A percentile compares a stretch with the other conserved stretches of the same genome.
These are phyloP conservation scores for Juglanconis juglandina DNA, from an alignment of 2,329 filamentous ascomycete genomes.

Conservation along the genomic window DNA sequence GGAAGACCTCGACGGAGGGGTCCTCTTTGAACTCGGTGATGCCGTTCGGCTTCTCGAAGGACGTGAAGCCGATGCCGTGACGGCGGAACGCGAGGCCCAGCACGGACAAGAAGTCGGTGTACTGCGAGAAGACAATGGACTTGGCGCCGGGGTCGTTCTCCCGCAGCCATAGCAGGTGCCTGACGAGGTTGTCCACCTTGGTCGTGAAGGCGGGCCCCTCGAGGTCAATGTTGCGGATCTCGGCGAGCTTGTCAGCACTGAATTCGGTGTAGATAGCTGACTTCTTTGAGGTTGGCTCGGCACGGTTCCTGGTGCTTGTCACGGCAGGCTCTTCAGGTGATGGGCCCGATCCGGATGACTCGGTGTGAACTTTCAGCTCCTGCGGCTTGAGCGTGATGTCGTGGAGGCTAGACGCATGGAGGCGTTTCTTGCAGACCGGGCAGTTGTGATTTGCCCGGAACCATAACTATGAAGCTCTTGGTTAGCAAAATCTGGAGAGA, in stretches of 20 bases:
- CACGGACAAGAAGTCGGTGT: conserved; percentile 74
- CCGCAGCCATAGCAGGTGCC: conserved; percentile 83
- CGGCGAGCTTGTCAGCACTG: conserved; percentile 63
- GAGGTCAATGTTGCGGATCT: conserved; percentile 81
- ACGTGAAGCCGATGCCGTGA: conserved; percentile 70
- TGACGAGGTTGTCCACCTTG: conserved; percentile 79
- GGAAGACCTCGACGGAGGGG: conserved; percentile 71
- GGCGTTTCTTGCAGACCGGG: conserved; percentile 73
- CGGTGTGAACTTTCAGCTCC: conserved; percentile 61
- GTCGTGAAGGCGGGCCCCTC: conserved; percentile 73
- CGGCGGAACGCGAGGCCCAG: conserved; percentile 65
- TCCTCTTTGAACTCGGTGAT: conserved; percentile 76
- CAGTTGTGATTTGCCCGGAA: conserved; percentile 71
- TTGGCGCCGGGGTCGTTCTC: conserved; percentile 82
- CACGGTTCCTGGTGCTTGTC: conserved; percentile 9
- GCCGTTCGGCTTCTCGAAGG: conserved; percentile 66
- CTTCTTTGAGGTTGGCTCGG: conserved; percentile 26
- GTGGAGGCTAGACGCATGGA: conserved; percentile 69
- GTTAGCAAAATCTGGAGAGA: not conserved
- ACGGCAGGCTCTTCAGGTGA: conserved; percentile 24
- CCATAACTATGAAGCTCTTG: conserved; percentile 48
- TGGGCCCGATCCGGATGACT: conserved; percentile 20
- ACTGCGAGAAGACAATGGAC: conserved; percentile 88
- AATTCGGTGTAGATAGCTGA: conserved; percentile 74
- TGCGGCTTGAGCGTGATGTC: conserved; percentile 81